Evolutionary conservation across 345 rosid species (phyloP).

Genomic region (Syzygium oleosum): DNA sequence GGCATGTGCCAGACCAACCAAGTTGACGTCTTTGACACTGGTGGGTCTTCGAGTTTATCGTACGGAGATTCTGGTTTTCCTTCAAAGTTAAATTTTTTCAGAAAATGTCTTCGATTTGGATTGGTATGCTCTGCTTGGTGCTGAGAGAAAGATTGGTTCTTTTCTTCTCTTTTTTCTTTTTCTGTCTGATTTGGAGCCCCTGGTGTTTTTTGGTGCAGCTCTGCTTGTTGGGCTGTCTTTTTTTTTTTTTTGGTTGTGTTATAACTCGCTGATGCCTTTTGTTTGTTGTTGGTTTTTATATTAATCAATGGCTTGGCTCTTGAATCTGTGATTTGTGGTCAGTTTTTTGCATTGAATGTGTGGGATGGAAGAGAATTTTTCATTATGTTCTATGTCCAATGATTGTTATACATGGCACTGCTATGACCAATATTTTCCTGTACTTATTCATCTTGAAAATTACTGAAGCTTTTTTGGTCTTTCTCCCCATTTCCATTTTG

Average conservation of each 20-base stretch:
- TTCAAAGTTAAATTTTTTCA: not conserved
- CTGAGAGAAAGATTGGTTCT: not conserved
- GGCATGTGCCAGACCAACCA: conserved; percentile 91
- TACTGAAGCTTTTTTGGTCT: not conserved
- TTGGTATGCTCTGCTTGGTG: not conserved
- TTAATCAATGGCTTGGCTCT: not conserved
- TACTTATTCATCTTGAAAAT: not conserved
- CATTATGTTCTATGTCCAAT: not conserved
- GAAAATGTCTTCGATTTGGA: not conserved
- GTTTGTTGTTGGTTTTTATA: not conserved
- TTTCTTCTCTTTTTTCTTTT: not conserved
- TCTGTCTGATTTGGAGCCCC: not conserved
- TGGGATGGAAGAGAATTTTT: not conserved
- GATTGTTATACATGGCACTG: not conserved
- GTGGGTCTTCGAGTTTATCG: not conserved
- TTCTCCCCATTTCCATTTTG: not conserved
- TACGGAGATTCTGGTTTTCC: not conserved
- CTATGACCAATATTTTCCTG: not conserved
- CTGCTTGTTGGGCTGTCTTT: not conserved
- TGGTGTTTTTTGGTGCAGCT: not conserved
- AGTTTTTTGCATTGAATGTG: not conserved
- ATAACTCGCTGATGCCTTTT: not conserved
- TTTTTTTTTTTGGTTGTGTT: too few relatives aligned
- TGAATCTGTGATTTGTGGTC: not conserved
- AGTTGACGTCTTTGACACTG: conserved; percentile 70